These are phyloP conservation scores for Saxophila tyrrhenica DNA, from an alignment of 495 filamentous ascomycete species.

Conservation along the genomic window DNA sequence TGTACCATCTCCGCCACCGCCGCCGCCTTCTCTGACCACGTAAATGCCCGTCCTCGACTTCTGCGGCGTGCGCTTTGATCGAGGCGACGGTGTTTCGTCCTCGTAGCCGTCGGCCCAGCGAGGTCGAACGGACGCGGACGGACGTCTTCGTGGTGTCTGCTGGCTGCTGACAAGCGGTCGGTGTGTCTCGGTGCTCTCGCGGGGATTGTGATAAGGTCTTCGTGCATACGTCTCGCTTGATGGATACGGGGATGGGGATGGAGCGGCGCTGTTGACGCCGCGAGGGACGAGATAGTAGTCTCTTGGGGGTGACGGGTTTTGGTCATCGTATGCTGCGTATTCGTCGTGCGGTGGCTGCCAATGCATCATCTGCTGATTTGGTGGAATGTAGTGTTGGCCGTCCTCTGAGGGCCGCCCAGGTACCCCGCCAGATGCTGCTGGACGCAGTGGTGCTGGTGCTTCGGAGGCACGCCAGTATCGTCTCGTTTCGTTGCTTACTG, in stretches of 20 bases:
- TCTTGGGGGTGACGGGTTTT: background rate
- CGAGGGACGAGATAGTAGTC: background rate
- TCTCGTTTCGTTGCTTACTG: background rate
- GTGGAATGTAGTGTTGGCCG: background rate
- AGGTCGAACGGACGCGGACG: background rate
- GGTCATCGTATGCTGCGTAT: background rate
- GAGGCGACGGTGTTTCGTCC: background rate
- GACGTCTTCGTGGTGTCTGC: background rate
- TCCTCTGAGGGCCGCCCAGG: background rate
- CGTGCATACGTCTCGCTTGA: background rate
- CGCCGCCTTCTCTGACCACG: background rate
- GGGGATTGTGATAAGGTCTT: background rate
- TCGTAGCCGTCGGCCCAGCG: conserved; percentile 1
- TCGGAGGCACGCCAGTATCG: background rate
- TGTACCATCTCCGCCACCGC: background rate
- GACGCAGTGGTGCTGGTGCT: background rate
- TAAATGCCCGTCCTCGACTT: background rate
- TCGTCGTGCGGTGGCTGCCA: background rate
- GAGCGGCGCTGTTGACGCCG: background rate
- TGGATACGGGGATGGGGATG: background rate
- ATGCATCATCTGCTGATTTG: background rate
- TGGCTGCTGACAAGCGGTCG: background rate
- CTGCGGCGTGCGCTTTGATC: background rate
- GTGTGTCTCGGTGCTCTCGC: background rate
- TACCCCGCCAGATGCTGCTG: too few species aligned